phyloP scores from a whole-genome alignment of 352 stramenopile genomes.

The Globisporangium camurandrum region DNA sequence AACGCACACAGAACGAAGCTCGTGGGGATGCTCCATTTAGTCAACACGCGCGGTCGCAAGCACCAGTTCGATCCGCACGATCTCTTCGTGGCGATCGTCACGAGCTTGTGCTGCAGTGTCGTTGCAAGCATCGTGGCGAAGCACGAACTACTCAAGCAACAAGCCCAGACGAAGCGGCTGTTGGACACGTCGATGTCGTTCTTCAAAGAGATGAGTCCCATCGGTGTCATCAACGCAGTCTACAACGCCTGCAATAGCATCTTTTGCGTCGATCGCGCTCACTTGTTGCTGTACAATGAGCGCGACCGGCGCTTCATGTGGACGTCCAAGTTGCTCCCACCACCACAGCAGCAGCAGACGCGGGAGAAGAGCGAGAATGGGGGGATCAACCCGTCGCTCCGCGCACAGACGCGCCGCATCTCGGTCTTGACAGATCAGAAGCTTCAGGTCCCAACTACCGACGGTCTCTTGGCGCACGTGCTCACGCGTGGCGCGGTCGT shows the following conservation, averaged over 20 bases:
- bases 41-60: conserved; percentile 65
- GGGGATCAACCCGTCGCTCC: conserved; percentile 22
- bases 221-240: conserved; percentile 73
- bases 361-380: conserved; percentile 1
- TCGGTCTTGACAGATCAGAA: conserved; percentile 58
- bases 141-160: conserved; percentile 47
- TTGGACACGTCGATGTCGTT: conserved; percentile 72
- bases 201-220: conserved; percentile 74
- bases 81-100: conserved; percentile 71
- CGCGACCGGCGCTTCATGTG: conserved; percentile 45
- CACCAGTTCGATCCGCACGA: conserved; percentile 56
- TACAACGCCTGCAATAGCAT: conserved; percentile 68
- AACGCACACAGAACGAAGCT: conserved; percentile 31
- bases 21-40: conserved; percentile 60
- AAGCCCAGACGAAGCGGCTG: conserved; percentile 53
- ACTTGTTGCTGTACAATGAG: conserved; percentile 69
- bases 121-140: conserved; percentile 67
- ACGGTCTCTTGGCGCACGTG: conserved; percentile 56
- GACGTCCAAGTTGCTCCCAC: conserved; percentile 54
- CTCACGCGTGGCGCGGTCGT: conserved; percentile 34
- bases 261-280: conserved; percentile 51
- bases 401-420: conserved; percentile 36
- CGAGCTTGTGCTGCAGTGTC: conserved; percentile 55
- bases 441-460: conserved; percentile 33
- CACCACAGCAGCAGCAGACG: conserved; percentile 4